Base-by-base conservation (phyloP, 352 stramenopile genomes). In the Pythium plurisporium region DNA sequence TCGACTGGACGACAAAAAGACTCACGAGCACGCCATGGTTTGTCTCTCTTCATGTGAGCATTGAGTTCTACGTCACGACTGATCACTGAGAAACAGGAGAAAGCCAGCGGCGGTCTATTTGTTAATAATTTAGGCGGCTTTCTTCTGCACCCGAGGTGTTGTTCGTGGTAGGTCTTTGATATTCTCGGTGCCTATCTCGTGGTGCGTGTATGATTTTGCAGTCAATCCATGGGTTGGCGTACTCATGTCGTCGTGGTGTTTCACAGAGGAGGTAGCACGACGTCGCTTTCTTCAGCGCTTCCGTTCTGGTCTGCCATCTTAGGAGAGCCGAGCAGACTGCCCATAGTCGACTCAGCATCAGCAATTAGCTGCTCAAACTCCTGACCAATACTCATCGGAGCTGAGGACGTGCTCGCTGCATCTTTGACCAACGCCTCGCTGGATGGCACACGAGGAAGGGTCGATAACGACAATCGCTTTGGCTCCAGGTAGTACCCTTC, bases 401-500 rank as follows among this genome's bases (percentile, higher is more conserved):
- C 56, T 19, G 38, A 57, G 2, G 47, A 34, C 26, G 40, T 12
- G 30, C n/a, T 57, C 11, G 30, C 3, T 29, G 23, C 31, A 4
- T 53, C 44, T 19, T 43, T 34, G 1, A 42, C 19, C 15, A 57
- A n/a, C 22, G 41, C 30, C 38, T 64, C 50, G n/a, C 22, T 49
- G 27, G 50, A 58, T 22, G 38, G 25, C 9, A 22, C 27, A 19
- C 50, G 50, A 8, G 50, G 38, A 4, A 49, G 27, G 1, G 26
- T 49, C 4, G 51, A 51, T 15, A 62, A n/a, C 8, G 56, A 64
- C 14, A 58, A 12, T 14, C 75, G 74, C 56, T 89, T 91, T 0
- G 81, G 73, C 57, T 87, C 77, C 30, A 93, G 70, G 69, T 93
- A 95, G 62, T 86, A 91, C 3, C 83, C 85, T 51, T 93, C 85